Conservation (phyloP, 2,329 filamentous ascomycete species). For the Pseudogymnoascus sp. region DNA sequence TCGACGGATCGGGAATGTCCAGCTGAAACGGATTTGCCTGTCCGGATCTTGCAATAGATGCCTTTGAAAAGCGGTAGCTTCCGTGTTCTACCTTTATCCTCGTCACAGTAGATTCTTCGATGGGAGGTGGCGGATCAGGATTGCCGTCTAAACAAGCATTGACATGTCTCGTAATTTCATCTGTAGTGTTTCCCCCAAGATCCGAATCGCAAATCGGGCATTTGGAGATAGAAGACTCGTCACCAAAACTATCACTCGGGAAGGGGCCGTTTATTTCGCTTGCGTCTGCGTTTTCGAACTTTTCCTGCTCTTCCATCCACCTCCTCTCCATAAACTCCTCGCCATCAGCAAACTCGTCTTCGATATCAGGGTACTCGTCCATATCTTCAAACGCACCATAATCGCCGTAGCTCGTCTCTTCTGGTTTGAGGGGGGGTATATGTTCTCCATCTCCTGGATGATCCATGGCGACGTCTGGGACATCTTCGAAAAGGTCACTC, state of each 20-base stretch:
- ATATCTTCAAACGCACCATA: constrained; percentile 50
- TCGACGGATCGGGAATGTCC: constrained; percentile 28
- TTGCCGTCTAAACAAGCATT: constrained; percentile 89
- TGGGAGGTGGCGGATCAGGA: constrained; percentile 47
- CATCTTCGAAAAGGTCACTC: constrained; percentile 16
- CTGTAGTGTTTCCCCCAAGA: constrained; percentile 51
- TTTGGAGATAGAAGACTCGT: constrained; percentile 23
- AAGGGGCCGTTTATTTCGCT: constrained; percentile 21
- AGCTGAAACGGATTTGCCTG: constrained; percentile 72
- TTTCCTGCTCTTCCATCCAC: constrained; percentile 71
- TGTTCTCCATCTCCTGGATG: constrained; percentile 20
- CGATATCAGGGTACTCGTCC: constrained; percentile 49
- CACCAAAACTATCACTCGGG: constrained; percentile 21
- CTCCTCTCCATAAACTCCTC: constrained; percentile 60
- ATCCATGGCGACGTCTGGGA: constrained; percentile 15
- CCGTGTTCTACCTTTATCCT: constrained; percentile 34
- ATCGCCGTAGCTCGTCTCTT: constrained; percentile 41
- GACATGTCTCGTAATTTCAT: constrained; percentile 76
- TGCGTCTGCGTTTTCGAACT: constrained; percentile 53
- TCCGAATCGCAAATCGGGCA: constrained; percentile 75
- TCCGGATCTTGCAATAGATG: constrained; percentile 66
- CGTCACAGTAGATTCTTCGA: constrained; percentile 11
- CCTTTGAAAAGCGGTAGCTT: constrained; percentile 54
- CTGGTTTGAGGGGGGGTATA: constrained; percentile 41
- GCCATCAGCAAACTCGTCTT: constrained; percentile 44